Evolutionary conservation across 2,329 filamentous ascomycete species (phyloP).

Genomic region (Microcera coccophila): DNA sequence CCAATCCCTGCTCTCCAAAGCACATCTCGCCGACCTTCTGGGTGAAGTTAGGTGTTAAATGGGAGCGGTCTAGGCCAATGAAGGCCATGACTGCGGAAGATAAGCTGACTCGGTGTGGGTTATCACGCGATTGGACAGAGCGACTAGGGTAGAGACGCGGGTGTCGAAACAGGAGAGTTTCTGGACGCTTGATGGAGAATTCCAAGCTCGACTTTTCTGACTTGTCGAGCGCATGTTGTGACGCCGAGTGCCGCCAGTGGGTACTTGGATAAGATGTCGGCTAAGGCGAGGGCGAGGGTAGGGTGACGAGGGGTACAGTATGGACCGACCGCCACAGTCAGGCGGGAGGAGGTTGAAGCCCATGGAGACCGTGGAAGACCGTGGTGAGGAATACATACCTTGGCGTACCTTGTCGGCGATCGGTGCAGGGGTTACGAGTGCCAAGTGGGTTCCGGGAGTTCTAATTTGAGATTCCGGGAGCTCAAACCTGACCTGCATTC

Average conservation of each 20-base stretch:
- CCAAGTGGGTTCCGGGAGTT: not conserved
- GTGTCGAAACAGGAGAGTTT: not conserved
- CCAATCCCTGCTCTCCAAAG: too few species aligned
- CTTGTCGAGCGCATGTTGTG: not conserved
- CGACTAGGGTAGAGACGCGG: not conserved
- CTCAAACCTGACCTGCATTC: too few species aligned
- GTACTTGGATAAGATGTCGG: not conserved
- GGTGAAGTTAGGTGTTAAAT: not conserved
- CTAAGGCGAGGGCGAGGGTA: not conserved
- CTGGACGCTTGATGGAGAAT: too few species aligned
- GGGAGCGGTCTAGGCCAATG: slow-evolving; percentile 6
- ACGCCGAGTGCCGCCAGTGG: not conserved
- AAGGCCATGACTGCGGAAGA: slow-evolving; percentile 11
- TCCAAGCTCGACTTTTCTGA: not conserved
- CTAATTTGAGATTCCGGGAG: too few species aligned
- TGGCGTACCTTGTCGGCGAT: too few species aligned
- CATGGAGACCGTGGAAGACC: too few species aligned
- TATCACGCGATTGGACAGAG: slow-evolving; percentile 16
- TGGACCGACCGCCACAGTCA: slow-evolving; percentile 21
- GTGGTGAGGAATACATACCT: too few species aligned
- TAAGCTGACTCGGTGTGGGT: slow-evolving; percentile 24
- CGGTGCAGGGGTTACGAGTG: not conserved
- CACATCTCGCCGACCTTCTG: not conserved
- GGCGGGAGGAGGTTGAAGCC: too few species aligned
- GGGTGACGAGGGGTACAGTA: slow-evolving; percentile 25